Base-by-base conservation (phyloP, 192 early-diverging fungal genomes). In the Linnemannia hyalina region DNA sequence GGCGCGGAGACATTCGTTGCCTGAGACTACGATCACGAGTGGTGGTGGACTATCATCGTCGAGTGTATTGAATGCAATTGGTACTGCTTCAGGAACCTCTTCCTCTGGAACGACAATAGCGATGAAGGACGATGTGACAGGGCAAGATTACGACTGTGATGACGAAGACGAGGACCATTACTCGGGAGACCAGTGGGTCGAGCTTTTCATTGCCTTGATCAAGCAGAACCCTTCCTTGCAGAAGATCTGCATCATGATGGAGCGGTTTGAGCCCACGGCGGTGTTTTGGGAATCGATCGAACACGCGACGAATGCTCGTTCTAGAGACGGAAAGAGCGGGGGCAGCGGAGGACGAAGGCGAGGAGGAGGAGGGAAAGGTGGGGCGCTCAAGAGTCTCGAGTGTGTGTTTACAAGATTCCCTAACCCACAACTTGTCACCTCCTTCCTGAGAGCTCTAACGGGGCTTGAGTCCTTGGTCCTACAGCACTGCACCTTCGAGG, bases 261-360 rank as follows among this genome's bases (percentile, higher is more conserved):
- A 79, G 22, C 68, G 77, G 35, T 79, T 79, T 15, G 68, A 79
- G 40, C 77, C 77, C 35, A 71, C 77, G 38, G 13, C 49, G 3
- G n/a, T 13, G 23, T 71, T 79, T 22, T 79, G 77, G 77, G 68
- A 57, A 20, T 22, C 68, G 44, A 23, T 49, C 52, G 70, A 44
- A 9, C 32, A 29, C 18, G 77, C 32, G 15, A 7, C 16, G 8
- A 40, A 22, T 52, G 20, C 49, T 52, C 20, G 15, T 18, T 52
- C 49, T 11, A 6, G 18, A 16, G 32, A 36, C 32, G 76, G 44
- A 20, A 26, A 32, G 44, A 74, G 32, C 15, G 16, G 23, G 29
- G 5, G 8, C 20, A 29, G 41, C 0, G 26, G 38, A 20, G 6
- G 35, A 35, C 35, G 35, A 35, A 1, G 35, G 1, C 35, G 20